Evolutionary conservation across 2,329 filamentous ascomycete species (phyloP).

Genomic region (Tolypocladium endophyticum): DNA sequence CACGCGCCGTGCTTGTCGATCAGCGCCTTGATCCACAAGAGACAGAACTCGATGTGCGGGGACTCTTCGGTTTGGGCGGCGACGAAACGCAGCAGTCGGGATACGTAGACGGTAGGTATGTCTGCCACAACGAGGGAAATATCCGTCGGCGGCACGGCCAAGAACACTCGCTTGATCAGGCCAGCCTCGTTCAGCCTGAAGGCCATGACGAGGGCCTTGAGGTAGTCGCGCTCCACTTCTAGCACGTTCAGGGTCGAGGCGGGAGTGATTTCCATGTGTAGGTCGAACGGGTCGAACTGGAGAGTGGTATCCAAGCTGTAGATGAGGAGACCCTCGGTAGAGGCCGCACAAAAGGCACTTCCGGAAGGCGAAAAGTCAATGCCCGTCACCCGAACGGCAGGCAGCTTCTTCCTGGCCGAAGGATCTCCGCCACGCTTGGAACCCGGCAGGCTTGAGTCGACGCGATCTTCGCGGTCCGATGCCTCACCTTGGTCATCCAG

Average conservation of each 20-base stretch:
- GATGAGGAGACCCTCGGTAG: conserved; percentile 85
- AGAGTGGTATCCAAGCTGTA: conserved; percentile 81
- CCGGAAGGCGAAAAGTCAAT: conserved; percentile 85
- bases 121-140: conserved; percentile 69
- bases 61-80: conserved; percentile 80
- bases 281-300: conserved; percentile 90
- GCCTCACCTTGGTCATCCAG: conserved; percentile 81
- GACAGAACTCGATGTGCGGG: conserved; percentile 88
- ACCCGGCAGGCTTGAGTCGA: conserved; percentile 71
- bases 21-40: conserved; percentile 81
- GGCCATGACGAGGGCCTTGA: conserved; percentile 92
- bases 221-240: conserved; percentile 62
- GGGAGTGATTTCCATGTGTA: conserved; percentile 89
- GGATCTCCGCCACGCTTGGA: conserved; percentile 77
- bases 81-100: conserved; percentile 75
- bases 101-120: conserved; percentile 77
- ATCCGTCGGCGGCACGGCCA: conserved; percentile 64
- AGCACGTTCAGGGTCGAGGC: conserved; percentile 65
- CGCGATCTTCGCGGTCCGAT: conserved; percentile 77
- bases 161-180: conserved; percentile 76
- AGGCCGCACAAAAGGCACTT: conserved; percentile 84
- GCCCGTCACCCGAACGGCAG: conserved; percentile 75
- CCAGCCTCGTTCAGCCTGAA: conserved; percentile 86
- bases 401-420: conserved; percentile 61
- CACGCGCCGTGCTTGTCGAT: conserved; percentile 76